These are phyloP conservation scores for Pulveroboletus sp. DNA, from an alignment of 768 basidiomycete species.

Conservation along the genomic window DNA sequence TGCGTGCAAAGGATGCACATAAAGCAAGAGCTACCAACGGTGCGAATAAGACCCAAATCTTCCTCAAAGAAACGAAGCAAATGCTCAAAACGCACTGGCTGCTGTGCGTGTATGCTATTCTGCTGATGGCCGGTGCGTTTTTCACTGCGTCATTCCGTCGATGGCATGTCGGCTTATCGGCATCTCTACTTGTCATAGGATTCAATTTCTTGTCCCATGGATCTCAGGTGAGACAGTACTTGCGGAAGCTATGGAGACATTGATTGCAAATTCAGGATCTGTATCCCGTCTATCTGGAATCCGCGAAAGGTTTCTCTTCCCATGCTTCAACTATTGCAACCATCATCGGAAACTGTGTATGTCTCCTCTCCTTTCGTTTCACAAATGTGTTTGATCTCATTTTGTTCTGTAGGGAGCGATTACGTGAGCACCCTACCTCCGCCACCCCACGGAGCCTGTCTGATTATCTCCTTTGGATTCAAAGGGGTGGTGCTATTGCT, in stretches of 20 bases:
- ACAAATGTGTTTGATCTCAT: neutral
- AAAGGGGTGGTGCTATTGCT: conserved; percentile 64
- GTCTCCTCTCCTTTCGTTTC: conserved; percentile 14
- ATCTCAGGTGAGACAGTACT: conserved; percentile 43
- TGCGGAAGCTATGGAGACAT: neutral
- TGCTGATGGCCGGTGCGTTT: conserved; percentile 64
- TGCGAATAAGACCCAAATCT: conserved; percentile 58
- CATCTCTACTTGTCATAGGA: conserved; percentile 32
- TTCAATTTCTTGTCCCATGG: conserved; percentile 81
- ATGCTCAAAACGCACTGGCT: conserved; percentile 86
- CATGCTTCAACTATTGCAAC: conserved; percentile 68
- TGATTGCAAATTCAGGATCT: conserved; percentile 45
- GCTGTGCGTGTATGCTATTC: conserved; percentile 75
- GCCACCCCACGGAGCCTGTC: conserved; percentile 6
- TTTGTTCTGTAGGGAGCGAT: conserved; percentile 38
- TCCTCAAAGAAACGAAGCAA: conserved; percentile 63
- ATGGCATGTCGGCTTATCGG: neutral
- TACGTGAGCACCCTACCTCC: conserved; percentile 28
- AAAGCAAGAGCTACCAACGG: conserved; percentile 34
- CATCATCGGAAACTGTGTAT: conserved; percentile 72
- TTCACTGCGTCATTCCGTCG: neutral
- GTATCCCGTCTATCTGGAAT: conserved; percentile 75
- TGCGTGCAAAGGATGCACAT: conserved; percentile 57
- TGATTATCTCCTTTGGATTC: neutral
- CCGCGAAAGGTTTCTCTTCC: conserved; percentile 55